These are phyloP conservation scores for Rhodotorula sp. DNA, from an alignment of 1,284 basidiomycete species.

Conservation along the genomic window DNA sequence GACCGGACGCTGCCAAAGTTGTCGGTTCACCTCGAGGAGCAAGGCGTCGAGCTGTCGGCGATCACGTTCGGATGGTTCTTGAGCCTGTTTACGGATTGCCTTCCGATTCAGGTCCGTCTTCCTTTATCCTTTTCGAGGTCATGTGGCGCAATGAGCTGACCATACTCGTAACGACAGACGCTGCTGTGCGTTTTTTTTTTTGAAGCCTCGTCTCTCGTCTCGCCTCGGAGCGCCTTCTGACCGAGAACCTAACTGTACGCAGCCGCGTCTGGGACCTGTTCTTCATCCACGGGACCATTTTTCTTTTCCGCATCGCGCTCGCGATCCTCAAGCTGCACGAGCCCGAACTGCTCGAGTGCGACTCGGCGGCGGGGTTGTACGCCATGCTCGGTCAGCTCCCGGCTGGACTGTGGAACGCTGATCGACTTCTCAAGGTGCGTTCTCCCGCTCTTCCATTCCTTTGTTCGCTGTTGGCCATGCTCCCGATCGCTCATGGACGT, in stretches of 20 bases:
- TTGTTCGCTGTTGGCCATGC: neutral
- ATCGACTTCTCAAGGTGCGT: conserved; percentile 78
- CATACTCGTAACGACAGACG: conserved; percentile 56
- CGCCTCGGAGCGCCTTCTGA: neutral
- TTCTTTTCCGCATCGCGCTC: conserved; percentile 70
- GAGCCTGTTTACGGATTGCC: conserved; percentile 90
- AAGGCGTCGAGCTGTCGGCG: conserved; percentile 86
- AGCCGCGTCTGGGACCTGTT: conserved; percentile 67
- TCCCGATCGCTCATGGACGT: conserved; percentile 51
- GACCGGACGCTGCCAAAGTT: conserved; percentile 68
- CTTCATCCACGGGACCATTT: conserved; percentile 86
- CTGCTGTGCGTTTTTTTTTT: conserved; percentile 59
- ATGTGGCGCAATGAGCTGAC: conserved; percentile 6
- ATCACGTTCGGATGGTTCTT: conserved; percentile 99
- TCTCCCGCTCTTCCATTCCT: neutral
- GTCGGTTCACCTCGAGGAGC: conserved; percentile 69
- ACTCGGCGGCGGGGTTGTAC: conserved; percentile 81
- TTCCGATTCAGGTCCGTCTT: conserved; percentile 90
- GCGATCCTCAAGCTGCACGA: conserved; percentile 82
- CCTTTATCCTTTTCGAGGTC: too few relatives aligned
- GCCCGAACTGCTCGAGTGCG: conserved; percentile 73
- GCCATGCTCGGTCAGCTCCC: conserved; percentile 81
- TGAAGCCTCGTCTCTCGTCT: neutral
- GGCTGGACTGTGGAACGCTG: conserved; percentile 85
- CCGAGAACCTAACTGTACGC: neutral